phyloP scores from a whole-genome alignment of 768 basidiomycete species.

The Lentinula sp. region DNA sequence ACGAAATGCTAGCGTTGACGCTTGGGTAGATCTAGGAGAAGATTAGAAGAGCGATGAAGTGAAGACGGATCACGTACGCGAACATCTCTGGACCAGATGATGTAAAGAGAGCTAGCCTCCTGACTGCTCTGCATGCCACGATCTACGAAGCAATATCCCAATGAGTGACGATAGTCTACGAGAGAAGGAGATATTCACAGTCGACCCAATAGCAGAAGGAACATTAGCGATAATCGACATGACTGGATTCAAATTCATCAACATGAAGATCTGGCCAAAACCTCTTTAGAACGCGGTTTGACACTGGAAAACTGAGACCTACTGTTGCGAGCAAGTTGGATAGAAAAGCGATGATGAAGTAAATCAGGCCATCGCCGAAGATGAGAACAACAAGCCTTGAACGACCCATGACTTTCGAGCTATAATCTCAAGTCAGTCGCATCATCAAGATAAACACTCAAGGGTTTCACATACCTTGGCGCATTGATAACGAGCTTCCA shows the following conservation, averaged over 20 bases:
- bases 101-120: conserved; percentile 34
- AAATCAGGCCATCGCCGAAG: conserved; percentile 63
- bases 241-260: conserved; percentile 45
- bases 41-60: not conserved
- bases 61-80: not conserved
- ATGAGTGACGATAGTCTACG: not conserved
- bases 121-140: conserved; percentile 23
- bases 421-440: not conserved
- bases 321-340: conserved; percentile 57
- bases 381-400: conserved; percentile 31
- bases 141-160: not conserved
- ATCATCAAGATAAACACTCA: conserved; percentile 27
- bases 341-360: conserved; percentile 74
- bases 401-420: conserved; percentile 12
- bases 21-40: conserved; percentile 5
- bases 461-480: conserved; percentile 38
- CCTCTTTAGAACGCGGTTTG: not conserved
- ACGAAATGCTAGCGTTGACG: conserved; percentile 10
- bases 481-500: conserved; percentile 46
- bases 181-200: conserved; percentile 30
- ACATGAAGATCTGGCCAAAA: conserved; percentile 35
- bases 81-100: conserved; percentile 7
- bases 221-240: conserved; percentile 54
- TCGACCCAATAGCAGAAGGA: conserved; percentile 51
- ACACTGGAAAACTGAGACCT: conserved; percentile 12